phyloP scores from a whole-genome alignment of 306 rosid genomes.

The Adenanthera pavonina region DNA sequence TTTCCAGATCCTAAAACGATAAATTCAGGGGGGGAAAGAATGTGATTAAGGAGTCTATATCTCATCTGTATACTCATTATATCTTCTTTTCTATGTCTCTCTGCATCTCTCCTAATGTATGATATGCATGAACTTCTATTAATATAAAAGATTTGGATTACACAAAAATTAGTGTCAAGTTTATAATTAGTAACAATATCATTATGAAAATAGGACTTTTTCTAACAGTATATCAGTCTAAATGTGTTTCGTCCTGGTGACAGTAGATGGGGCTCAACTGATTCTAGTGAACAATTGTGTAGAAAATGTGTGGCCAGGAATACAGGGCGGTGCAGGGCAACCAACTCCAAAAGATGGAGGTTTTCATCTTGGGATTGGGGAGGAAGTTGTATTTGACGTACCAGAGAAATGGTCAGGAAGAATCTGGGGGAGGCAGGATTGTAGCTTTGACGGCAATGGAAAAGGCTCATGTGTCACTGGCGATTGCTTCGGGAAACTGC shows the following conservation, averaged over 20 bases:
- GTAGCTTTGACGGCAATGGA: constrained; percentile 65
- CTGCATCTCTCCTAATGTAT: no score
- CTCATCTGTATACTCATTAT: no score
- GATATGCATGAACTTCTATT: no score
- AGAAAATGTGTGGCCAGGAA: constrained; percentile 94
- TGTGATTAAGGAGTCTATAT: no score
- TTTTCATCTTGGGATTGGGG: constrained; percentile 78
- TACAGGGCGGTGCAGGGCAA: constrained; percentile 81
- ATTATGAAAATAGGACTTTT: not conserved
- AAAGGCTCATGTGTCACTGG: constrained; percentile 78
- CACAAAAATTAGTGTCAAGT: not conserved
- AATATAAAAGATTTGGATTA: no score
- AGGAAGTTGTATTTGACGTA: constrained; percentile 68
- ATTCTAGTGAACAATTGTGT: constrained; percentile 86
- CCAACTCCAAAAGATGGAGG: constrained; percentile 83
- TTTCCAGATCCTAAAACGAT: not conserved
- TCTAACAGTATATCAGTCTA: not conserved
- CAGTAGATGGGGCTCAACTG: constrained; percentile 84
- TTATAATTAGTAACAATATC: not conserved
- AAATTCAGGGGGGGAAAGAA: no score
- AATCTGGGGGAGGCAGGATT: constrained; percentile 96
- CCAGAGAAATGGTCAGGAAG: constrained; percentile 92
- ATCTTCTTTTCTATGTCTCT: no score
- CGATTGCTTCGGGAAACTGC: constrained; percentile 70
- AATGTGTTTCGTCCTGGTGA: constrained; percentile 9